phyloP scores from a whole-genome alignment of 768 basidiomycete genomes.

The Boletus rufocinnamomeus region DNA sequence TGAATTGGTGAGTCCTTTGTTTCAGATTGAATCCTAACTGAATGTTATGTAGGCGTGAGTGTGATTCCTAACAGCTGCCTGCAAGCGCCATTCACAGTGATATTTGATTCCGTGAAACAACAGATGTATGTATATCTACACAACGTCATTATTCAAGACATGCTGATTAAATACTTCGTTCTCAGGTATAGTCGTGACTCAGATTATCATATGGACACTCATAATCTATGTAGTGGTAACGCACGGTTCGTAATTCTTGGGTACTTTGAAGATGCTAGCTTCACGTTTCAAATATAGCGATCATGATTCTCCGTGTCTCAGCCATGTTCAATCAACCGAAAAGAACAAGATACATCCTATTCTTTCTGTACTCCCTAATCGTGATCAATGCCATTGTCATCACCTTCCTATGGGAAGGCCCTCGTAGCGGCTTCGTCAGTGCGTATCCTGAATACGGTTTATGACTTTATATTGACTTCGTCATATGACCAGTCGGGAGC shows the following conservation, averaged over 20 bases:
- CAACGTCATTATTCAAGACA: background rate
- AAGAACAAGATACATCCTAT: background rate
- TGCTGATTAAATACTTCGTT: background rate
- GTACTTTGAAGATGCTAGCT: background rate
- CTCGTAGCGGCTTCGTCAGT: conserved; percentile 2
- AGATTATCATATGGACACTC: background rate
- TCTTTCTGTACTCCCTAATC: conserved; percentile 4
- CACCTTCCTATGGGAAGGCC: background rate
- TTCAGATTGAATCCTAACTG: background rate
- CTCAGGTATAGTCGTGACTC: background rate
- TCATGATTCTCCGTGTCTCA: conserved; percentile 19
- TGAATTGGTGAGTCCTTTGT: background rate
- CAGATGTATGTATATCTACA: conserved; percentile 9
- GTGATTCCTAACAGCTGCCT: background rate
- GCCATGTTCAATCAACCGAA: conserved; percentile 15
- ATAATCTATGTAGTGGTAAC: background rate
- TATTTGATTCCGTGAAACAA: background rate
- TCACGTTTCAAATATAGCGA: background rate
- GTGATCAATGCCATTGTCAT: background rate
- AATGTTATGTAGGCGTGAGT: conserved; percentile 10
- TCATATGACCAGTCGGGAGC: background rate
- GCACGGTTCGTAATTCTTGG: conserved; percentile 8
- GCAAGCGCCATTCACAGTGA: background rate
- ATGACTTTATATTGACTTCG: background rate
- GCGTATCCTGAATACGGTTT: background rate